Percentiles rank a stretch among this genome's conserved stretches.
Conservation (phyloP, 2,329 filamentous ascomycete species). For the Calonectria pseudoreteaudii region DNA sequence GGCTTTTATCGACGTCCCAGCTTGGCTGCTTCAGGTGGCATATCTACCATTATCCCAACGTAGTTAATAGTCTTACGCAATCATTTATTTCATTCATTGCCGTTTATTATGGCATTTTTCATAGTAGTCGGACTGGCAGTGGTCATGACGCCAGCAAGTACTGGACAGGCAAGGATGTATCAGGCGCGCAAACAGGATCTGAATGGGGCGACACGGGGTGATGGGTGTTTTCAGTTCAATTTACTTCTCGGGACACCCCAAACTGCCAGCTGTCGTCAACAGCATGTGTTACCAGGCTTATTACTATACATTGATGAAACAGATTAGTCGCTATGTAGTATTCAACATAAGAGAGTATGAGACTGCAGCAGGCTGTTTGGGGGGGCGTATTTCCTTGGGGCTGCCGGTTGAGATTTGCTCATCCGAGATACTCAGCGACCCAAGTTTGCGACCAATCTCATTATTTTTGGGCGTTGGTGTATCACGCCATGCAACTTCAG, state of each 20-base stretch:
- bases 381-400: not conserved
- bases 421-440: not conserved
- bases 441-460: not conserved
- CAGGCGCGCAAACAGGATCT: too few species aligned
- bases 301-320: not conserved
- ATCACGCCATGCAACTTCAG: not conserved
- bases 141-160: too few species aligned
- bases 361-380: not conserved
- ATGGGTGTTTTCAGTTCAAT: not conserved
- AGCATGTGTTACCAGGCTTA: not conserved
- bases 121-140: too few species aligned
- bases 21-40: too few species aligned
- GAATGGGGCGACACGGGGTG: not conserved
- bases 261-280: too few species aligned
- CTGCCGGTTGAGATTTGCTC: not conserved
- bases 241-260: not conserved
- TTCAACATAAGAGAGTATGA: not conserved
- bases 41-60: too few species aligned
- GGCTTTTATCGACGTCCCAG: too few species aligned
- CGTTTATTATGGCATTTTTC: too few species aligned
- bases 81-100: too few species aligned
- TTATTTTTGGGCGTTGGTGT: not conserved
- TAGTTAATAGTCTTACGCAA: too few species aligned
- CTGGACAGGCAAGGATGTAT: too few species aligned
- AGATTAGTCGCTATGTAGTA: not conserved